Percentiles rank a stretch among this genome's conserved stretches.
Conservation (phyloP, 371 early-diverging fungal species). For the Rhizopus sp. region DNA sequence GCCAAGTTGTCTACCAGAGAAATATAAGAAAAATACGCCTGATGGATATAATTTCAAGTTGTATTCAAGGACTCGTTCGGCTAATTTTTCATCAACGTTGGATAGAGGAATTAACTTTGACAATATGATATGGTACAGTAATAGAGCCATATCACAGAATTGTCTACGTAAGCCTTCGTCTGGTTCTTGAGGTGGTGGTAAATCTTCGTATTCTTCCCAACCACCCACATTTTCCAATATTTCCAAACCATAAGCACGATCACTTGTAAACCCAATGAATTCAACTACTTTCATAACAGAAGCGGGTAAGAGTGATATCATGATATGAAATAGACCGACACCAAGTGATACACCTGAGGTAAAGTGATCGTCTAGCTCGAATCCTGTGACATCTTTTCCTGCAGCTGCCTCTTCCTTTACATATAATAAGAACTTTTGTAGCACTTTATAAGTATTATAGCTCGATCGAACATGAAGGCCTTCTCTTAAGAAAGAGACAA, state of each 20-base stretch:
- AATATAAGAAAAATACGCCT: constrained; percentile 71
- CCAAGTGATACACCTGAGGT: constrained; percentile 77
- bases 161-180: constrained; percentile 49
- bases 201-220: constrained; percentile 34
- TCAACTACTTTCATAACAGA: constrained; percentile 57
- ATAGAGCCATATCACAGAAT: constrained; percentile 68
- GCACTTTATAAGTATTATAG: constrained; percentile 63
- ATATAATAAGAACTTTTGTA: constrained; percentile 55
- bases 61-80: constrained; percentile 43
- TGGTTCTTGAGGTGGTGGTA: constrained; percentile 22
- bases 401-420: constrained; percentile 36
- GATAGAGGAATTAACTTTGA: constrained; percentile 60
- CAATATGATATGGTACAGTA: constrained; percentile 69
- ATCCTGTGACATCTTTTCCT: constrained; percentile 31
- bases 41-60: constrained; percentile 55
- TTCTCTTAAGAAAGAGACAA: constrained; percentile 73
- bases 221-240: constrained; percentile 62
- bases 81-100: constrained; percentile 52
- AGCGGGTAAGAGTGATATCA: constrained; percentile 50
- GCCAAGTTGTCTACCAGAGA: constrained; percentile 59
- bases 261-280: constrained; percentile 73
- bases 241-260: constrained; percentile 67
- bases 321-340: constrained; percentile 60
- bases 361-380: constrained; percentile 71
- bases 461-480: constrained; percentile 70